Evolutionary conservation across 768 basidiomycete species (phyloP), one percentile per base, ranked within the genome.

Genomic region (Lactarius vividus): DNA sequence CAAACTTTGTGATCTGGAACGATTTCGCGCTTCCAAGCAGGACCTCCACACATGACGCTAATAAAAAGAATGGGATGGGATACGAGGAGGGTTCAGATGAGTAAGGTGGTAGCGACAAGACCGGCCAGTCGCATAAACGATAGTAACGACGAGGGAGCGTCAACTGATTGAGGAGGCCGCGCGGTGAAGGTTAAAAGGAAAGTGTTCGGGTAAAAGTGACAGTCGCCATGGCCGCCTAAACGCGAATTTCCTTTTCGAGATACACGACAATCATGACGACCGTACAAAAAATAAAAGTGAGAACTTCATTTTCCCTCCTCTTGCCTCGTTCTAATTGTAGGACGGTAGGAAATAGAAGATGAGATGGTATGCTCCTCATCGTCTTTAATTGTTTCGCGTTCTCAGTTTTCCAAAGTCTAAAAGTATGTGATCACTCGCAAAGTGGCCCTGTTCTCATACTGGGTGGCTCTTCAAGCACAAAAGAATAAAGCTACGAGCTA

Each of bases 401-500:
- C 28, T 67, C 63, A 74, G 76, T 75, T 69, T 78, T 64, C 63
- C 64, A 63, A 75, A 94, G 90, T 84, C 88, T 75, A 94, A 84
- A 84, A 95, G 91, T 92, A 82, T 74, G 83, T 81, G 59, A 23
- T 46, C 49, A 15, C 44, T 57, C 49, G 39, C 23, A 33, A 49
- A 35, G 67, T 53, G 59, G 59, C 65, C 65, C 31, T 35, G 31
- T 57, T 55, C 49, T 63, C 46, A 60, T 70, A 37, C 71, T 65
- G 68, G 55, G 55, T 20, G 29, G 54, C 54, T 57, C 52, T 60
- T 63, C n/a, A 76, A 94, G 92, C 92, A 74, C 92, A 94, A 83
- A 94, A 94, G 78, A 94, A 94, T 78, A 94, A 94, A 86, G 92
- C 92, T 80, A 94, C 92, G 71, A 94, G 92, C 80, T 96, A 96